Evolutionary conservation across 208 protist genomes (phyloP).

Genomic region (Trypanosoma scelopori): DNA sequence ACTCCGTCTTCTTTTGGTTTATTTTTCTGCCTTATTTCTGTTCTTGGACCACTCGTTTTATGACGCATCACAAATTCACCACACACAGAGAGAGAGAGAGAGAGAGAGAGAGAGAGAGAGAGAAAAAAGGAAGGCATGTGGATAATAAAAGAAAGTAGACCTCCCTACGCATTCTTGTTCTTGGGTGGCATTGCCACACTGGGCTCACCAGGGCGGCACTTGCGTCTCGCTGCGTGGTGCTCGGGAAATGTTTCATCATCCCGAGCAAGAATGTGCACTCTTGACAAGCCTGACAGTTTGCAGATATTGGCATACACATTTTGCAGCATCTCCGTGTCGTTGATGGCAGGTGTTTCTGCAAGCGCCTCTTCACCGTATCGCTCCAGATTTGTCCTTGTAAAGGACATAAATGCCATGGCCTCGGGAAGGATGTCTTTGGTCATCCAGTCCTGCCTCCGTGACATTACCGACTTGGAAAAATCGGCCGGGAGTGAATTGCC

Average conservation of each 20-base stretch:
- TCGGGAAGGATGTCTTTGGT: constrained; percentile 80
- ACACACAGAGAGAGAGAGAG: too few relatives aligned
- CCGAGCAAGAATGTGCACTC: constrained; percentile 43
- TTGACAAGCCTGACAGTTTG: constrained; percentile 63
- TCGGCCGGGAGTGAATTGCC: constrained; percentile 59
- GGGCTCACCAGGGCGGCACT: constrained; percentile 76
- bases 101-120: too few relatives aligned
- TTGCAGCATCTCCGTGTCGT: constrained; percentile 63
- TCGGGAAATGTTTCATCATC: constrained; percentile 63
- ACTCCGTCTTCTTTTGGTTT: too few relatives aligned
- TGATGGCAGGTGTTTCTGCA: constrained; percentile 53
- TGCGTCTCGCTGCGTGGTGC: constrained; percentile 66
- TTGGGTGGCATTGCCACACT: constrained; percentile 54
- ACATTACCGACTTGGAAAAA: constrained; percentile 69
- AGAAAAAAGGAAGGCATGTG: neutral
- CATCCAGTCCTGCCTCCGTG: constrained; percentile 50
- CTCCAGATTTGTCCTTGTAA: constrained; percentile 77
- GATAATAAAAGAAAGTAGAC: constrained; percentile 8
- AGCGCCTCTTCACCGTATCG: constrained; percentile 81
- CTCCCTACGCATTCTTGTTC: constrained; percentile 14
- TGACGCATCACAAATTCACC: too few relatives aligned
- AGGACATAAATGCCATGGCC: constrained; percentile 89
- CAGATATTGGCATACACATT: constrained; percentile 52
- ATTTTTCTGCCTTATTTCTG: too few relatives aligned
- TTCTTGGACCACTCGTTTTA: too few relatives aligned